Evolutionary conservation across 495 filamentous ascomycete species (phyloP).

Genomic region (Penicillium simplicissimum): DNA sequence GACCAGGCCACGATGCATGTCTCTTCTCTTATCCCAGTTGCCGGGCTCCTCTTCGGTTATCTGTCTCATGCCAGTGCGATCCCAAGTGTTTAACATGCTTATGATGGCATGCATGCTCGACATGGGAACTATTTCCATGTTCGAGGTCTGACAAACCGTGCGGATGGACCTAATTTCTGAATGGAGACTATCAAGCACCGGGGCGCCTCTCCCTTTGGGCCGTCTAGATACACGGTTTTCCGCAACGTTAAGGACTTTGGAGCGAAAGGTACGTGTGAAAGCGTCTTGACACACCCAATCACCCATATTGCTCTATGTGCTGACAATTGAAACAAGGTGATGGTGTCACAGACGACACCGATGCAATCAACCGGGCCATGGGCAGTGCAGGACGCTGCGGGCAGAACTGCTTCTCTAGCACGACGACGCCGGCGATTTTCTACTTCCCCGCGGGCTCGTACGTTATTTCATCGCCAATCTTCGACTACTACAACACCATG

Average conservation of each 20-base stretch:
- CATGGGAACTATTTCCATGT: background rate
- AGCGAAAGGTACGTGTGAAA: background rate
- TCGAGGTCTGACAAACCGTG: background rate
- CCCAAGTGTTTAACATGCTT: background rate
- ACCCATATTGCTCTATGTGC: background rate
- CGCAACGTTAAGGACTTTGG: constrained; percentile 13
- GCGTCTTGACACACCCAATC: background rate
- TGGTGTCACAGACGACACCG: constrained; percentile 55
- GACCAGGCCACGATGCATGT: background rate
- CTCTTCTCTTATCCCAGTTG: background rate
- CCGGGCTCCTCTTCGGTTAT: background rate
- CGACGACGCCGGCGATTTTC: constrained; percentile 53
- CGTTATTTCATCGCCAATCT: constrained; percentile 48
- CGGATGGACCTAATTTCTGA: background rate
- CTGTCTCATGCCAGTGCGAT: background rate
- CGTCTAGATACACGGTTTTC: constrained; percentile 7
- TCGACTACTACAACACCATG: constrained; percentile 55
- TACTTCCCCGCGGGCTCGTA: constrained; percentile 62
- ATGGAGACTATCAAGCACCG: constrained; percentile 6
- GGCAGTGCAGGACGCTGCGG: constrained; percentile 2
- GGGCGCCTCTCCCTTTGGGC: constrained; percentile 4
- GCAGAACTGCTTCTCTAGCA: constrained; percentile 17
- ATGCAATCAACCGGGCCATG: constrained; percentile 58
- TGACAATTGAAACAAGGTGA: background rate
- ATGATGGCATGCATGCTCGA: background rate